Evolutionary conservation across 108 stramenopile species (phyloP).

Genomic region (Skeletonema potamos): DNA sequence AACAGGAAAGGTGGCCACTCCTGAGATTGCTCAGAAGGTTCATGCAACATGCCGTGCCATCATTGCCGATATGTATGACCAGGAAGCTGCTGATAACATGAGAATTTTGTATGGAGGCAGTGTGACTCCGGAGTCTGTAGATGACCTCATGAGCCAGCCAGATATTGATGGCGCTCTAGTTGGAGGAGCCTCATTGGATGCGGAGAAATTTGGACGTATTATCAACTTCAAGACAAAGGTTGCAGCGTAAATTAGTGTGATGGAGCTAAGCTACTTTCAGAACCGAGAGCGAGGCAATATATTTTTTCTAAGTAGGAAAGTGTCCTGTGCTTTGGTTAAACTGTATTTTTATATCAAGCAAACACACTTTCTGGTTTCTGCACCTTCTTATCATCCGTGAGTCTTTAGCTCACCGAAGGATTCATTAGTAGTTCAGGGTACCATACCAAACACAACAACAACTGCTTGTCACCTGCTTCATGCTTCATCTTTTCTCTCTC

Average conservation of each 20-base stretch:
- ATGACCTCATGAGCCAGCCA: constrained; percentile 87
- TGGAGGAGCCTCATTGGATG: constrained; percentile 92
- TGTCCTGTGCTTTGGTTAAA: too few species aligned
- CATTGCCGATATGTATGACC: constrained; percentile 77
- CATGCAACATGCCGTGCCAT: constrained; percentile 84
- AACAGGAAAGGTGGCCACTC: constrained; percentile 75
- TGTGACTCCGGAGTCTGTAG: constrained; percentile 92
- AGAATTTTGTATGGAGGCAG: constrained; percentile 94
- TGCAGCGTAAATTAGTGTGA: constrained; percentile 6
- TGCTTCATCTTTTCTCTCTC: too few species aligned
- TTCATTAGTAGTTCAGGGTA: too few species aligned
- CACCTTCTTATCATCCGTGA: neutral
- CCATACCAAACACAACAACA: too few species aligned
- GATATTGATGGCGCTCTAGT: constrained; percentile 98
- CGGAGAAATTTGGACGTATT: constrained; percentile 89
- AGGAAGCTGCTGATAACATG: constrained; percentile 69
- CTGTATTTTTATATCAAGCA: neutral
- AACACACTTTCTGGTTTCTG: neutral
- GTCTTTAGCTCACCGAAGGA: too few species aligned
- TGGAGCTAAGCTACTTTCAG: too few species aligned
- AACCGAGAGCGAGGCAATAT: too few species aligned
- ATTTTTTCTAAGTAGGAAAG: too few species aligned
- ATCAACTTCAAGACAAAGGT: constrained; percentile 72
- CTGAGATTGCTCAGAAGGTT: constrained; percentile 80
- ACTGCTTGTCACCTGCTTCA: too few species aligned